phyloP scores from a whole-genome alignment of 768 basidiomycete species.

The Lanmaoa pseudosensibilis region DNA sequence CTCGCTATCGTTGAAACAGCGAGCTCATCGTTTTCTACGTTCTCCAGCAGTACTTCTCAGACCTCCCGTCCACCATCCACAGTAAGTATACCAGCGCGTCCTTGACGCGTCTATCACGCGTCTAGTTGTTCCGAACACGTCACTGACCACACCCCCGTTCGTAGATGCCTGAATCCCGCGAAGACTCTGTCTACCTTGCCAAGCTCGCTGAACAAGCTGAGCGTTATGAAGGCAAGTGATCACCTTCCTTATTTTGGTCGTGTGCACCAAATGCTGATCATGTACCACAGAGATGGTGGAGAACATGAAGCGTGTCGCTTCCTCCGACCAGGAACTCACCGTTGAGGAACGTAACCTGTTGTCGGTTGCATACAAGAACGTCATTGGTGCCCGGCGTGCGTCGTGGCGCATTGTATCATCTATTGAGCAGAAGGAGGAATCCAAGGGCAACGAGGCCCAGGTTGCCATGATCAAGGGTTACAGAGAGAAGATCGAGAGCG shows the following conservation, averaged over 20 bases:
- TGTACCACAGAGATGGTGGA: constrained; percentile 83
- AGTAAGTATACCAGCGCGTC: constrained; percentile 45
- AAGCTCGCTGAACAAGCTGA: constrained; percentile 99
- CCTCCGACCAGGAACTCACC: constrained; percentile 96
- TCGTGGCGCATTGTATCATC: constrained; percentile 98
- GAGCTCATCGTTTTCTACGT: constrained; percentile 35
- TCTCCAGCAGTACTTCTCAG: constrained; percentile 14
- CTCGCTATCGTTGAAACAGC: constrained; percentile 34
- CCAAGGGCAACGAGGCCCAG: constrained; percentile 95
- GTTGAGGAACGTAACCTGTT: constrained; percentile 98
- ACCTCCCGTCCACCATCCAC: constrained; percentile 31
- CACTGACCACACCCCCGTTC: constrained; percentile 12
- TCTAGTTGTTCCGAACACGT: constrained; percentile 14
- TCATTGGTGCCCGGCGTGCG: constrained; percentile 96
- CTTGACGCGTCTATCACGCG: constrained; percentile 37
- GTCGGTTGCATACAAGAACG: constrained; percentile 99
- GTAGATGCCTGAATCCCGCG: constrained; percentile 79
- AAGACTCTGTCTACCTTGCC: constrained; percentile 99
- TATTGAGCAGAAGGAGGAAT: constrained; percentile 99
- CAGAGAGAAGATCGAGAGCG: constrained; percentile 95
- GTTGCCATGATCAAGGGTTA: constrained; percentile 97
- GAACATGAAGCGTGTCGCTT: constrained; percentile 99
- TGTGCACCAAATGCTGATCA: constrained; percentile 15
- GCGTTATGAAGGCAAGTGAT: constrained; percentile 86
- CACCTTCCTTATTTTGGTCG: not conserved